Percentiles rank a stretch among this genome's conserved stretches.
These are phyloP conservation scores for Boletus albobrunnescens DNA, from an alignment of 1,284 basidiomycete genomes.

Conservation along the genomic window DNA sequence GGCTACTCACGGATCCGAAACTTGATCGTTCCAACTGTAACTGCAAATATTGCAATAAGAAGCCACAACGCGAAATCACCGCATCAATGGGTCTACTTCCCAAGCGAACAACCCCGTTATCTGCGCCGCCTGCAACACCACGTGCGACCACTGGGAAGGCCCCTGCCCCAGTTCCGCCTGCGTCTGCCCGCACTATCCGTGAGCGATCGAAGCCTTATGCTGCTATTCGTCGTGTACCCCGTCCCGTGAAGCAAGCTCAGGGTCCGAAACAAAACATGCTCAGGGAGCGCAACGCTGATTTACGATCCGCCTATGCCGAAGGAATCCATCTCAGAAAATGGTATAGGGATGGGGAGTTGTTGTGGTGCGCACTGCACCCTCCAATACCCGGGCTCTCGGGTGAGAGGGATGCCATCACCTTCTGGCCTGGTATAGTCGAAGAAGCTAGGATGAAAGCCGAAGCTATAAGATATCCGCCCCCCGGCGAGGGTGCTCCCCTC, in stretches of 20 bases:
- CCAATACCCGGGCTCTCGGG: slow-evolving; percentile 45
- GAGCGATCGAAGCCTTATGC: slow-evolving; percentile 46
- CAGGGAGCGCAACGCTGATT: slow-evolving; percentile 56
- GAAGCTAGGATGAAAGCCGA: slow-evolving; percentile 48
- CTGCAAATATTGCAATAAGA: slow-evolving; percentile 77
- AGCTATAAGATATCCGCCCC: slow-evolving; percentile 14
- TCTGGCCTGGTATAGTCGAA: slow-evolving; percentile 71
- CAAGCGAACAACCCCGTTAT: slow-evolving; percentile 34
- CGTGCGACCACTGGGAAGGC: slow-evolving; percentile 9
- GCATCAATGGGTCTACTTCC: slow-evolving; percentile 48
- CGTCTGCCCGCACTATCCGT: slow-evolving; percentile 14
- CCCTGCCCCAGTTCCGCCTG: slow-evolving; percentile 3
- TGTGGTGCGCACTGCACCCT: slow-evolving; percentile 63
- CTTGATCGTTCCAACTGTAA: slow-evolving; percentile 50
- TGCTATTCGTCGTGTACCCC: slow-evolving; percentile 51
- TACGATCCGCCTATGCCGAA: slow-evolving; percentile 47
- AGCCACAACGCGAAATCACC: slow-evolving; percentile 65
- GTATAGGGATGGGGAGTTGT: slow-evolving; percentile 65
- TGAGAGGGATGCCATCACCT: slow-evolving; percentile 45
- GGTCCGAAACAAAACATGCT: slow-evolving; percentile 50
- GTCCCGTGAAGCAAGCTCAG: slow-evolving; percentile 35
- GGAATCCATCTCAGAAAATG: slow-evolving; percentile 43
- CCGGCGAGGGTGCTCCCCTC: slow-evolving; percentile 9
- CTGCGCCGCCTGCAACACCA: slow-evolving; percentile 11
- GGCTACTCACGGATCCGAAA: slow-evolving; percentile 61